A percentile compares a stretch with the other conserved stretches of the same genome.
Conservation (phyloP, 768 basidiomycete genomes). For the Leccinum aurantiacum region DNA sequence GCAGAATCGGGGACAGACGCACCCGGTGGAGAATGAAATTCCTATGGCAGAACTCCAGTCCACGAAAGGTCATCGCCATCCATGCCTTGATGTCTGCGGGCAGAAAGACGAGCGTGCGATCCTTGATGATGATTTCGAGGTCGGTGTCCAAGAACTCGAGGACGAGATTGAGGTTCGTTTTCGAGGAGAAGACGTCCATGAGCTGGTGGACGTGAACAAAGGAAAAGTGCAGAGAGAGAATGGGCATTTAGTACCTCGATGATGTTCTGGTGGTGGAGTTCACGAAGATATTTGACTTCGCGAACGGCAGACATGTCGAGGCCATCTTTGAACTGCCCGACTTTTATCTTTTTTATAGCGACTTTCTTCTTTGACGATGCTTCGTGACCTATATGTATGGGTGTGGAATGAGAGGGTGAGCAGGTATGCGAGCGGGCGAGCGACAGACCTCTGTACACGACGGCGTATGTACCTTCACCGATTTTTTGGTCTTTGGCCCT, state of each 20-base stretch:
- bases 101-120: conserved; percentile 86
- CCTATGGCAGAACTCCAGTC: conserved; percentile 97
- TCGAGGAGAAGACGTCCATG: conserved; percentile 94
- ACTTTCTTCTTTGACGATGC: conserved; percentile 76
- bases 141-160: conserved; percentile 96
- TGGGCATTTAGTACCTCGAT: conserved; percentile 64
- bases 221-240: neutral
- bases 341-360: conserved; percentile 98
- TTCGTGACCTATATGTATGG: conserved; percentile 68
- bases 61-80: conserved; percentile 98
- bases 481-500: conserved; percentile 83
- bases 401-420: conserved; percentile 1
- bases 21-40: conserved; percentile 94
- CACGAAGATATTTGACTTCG: conserved; percentile 95
- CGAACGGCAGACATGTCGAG: conserved; percentile 98
- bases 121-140: conserved; percentile 95
- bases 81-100: conserved; percentile 97
- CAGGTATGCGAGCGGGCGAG: neutral
- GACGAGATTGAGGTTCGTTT: conserved; percentile 95
- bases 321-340: conserved; percentile 96
- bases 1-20: conserved; percentile 26
- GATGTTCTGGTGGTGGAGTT: conserved; percentile 91
- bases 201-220: conserved; percentile 52
- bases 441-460: conserved; percentile 82
- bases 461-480: conserved; percentile 93